These are phyloP conservation scores for Ophiostoma piceae DNA, from an alignment of 2,329 filamentous ascomycete genomes.

Conservation along the genomic window DNA sequence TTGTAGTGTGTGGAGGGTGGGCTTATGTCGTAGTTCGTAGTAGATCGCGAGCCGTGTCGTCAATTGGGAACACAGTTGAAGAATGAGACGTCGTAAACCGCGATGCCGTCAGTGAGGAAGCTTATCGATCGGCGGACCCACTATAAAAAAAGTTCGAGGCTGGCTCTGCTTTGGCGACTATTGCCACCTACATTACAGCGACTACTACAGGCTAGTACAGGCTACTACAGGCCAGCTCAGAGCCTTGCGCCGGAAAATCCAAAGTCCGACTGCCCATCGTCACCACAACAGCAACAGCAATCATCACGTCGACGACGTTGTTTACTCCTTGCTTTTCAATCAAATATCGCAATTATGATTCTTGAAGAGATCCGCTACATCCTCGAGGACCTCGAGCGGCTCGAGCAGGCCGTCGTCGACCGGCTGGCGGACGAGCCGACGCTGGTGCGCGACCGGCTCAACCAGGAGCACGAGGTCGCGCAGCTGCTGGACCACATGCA, in stretches of 20 bases:
- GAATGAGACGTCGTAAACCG: neutral
- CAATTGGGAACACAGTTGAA: neutral
- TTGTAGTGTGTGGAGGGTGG: slow-evolving; percentile 32
- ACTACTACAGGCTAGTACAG: neutral
- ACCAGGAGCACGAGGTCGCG: slow-evolving; percentile 85
- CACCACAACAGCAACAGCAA: neutral
- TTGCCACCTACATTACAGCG: neutral
- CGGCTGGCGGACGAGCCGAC: slow-evolving; percentile 82
- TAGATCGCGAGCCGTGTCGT: neutral
- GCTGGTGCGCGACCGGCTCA: slow-evolving; percentile 84
- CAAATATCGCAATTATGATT: slow-evolving; percentile 52
- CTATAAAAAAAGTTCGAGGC: slow-evolving; percentile 23
- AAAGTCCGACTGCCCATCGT: neutral
- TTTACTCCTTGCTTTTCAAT: neutral
- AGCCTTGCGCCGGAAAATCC: slow-evolving; percentile 25
- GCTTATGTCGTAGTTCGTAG: neutral
- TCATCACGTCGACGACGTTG: neutral
- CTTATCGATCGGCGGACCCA: slow-evolving; percentile 13
- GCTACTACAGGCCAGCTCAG: neutral
- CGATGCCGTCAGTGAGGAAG: slow-evolving; percentile 10
- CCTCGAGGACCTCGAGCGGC: slow-evolving; percentile 91
- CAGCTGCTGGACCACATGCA: slow-evolving; percentile 85
- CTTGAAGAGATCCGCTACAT: slow-evolving; percentile 90
- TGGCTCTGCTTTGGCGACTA: neutral
- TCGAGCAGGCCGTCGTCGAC: slow-evolving; percentile 90